Conservation (phyloP, 768 basidiomycete species). For the Auriculariales sp. region DNA sequence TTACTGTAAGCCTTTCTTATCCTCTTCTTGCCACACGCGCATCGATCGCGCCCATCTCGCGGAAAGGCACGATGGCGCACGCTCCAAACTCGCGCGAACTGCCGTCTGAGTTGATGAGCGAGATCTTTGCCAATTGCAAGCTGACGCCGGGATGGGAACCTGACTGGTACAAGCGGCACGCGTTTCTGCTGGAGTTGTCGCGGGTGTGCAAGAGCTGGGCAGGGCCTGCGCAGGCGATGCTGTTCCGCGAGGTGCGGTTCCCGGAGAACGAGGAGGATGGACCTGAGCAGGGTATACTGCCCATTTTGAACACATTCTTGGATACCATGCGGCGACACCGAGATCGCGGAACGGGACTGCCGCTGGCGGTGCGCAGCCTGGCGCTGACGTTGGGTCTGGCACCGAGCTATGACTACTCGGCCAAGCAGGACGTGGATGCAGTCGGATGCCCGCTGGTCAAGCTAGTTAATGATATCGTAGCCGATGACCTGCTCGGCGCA, state of each 20-base stretch:
- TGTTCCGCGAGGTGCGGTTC: slow-evolving; percentile 37
- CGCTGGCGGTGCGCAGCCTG: background rate
- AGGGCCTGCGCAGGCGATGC: slow-evolving; percentile 40
- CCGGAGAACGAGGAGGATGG: background rate
- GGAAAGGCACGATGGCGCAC: too few species aligned
- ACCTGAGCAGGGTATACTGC: background rate
- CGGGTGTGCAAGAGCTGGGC: slow-evolving; percentile 61
- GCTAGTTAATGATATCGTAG: background rate
- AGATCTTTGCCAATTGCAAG: background rate
- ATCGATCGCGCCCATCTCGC: too few species aligned
- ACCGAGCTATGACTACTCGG: background rate
- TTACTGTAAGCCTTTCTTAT: too few species aligned
- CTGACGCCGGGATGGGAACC: background rate
- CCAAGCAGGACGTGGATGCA: background rate
- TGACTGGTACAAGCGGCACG: background rate
- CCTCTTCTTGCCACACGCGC: too few species aligned
- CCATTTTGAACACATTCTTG: background rate
- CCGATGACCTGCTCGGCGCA: background rate
- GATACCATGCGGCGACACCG: background rate
- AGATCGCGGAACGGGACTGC: background rate
- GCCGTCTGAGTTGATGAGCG: background rate
- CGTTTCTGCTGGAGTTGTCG: slow-evolving; percentile 34
- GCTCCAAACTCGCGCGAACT: too few species aligned
- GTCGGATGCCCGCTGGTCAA: background rate
- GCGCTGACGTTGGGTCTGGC: background rate